Evolutionary conservation across 768 basidiomycete species (phyloP).

Genomic region (Hypholoma fasciculare): DNA sequence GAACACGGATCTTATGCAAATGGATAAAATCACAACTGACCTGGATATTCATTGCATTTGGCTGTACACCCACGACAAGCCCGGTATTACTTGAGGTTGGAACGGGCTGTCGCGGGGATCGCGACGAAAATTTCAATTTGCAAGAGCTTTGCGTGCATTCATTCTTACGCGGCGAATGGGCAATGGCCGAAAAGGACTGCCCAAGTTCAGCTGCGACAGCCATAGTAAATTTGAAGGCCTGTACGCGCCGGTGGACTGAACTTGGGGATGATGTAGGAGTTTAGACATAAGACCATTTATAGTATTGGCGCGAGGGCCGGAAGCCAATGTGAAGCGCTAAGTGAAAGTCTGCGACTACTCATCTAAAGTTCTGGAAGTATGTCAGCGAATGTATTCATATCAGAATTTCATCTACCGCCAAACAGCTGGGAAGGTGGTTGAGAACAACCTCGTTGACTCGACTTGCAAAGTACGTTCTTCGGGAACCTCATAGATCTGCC

Average conservation of each 20-base stretch:
- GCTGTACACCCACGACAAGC: neutral
- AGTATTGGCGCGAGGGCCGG: constrained; percentile 34
- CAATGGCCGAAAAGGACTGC: neutral
- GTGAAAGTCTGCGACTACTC: constrained; percentile 32
- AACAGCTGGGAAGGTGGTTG: constrained; percentile 37
- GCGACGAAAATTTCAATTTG: constrained; percentile 5
- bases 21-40: neutral
- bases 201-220: neutral
- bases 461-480: constrained; percentile 29
- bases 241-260: neutral
- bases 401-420: constrained; percentile 44
- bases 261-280: constrained; percentile 16
- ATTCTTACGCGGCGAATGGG: neutral
- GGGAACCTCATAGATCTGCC: constrained; percentile 42
- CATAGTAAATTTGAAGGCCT: neutral
- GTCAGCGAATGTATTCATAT: constrained; percentile 44
- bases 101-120: neutral
- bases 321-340: constrained; percentile 17
- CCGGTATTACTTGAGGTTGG: too few species aligned
- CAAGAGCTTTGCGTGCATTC: constrained; percentile 5
- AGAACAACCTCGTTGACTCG: constrained; percentile 16
- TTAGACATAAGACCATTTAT: constrained; percentile 40
- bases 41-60: constrained; percentile 14
- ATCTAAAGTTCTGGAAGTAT: constrained; percentile 49
- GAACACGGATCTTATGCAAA: too few species aligned